Percentiles rank a stretch among this genome's conserved stretches.
Evolutionary conservation across 148 eudicot genomes (phyloP).

Genomic region (Spergularia marina): DNA sequence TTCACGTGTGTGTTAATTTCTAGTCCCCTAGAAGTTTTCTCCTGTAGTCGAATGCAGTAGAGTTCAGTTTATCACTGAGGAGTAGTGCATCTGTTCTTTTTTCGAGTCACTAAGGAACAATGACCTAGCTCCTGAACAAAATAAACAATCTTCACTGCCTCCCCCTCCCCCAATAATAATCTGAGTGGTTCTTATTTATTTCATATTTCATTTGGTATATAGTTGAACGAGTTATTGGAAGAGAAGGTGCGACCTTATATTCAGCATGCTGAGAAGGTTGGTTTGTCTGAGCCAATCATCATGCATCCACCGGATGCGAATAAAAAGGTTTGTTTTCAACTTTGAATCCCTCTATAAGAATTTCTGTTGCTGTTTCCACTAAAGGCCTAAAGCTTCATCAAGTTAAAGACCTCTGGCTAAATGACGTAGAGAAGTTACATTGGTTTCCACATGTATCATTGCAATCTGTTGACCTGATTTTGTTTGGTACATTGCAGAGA

Average conservation of each 20-base stretch:
- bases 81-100: too few species aligned
- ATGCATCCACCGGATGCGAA: conserved; percentile 40
- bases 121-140: too few species aligned
- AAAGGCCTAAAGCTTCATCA: not conserved
- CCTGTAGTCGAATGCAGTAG: too few species aligned
- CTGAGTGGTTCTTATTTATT: not conserved
- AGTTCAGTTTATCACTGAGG: too few species aligned
- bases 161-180: too few species aligned
- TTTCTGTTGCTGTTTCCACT: not conserved
- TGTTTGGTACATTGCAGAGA: conserved; percentile 34
- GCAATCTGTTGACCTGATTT: not conserved
- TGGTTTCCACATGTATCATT: not conserved
- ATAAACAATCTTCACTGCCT: too few species aligned
- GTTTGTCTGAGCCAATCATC: conserved; percentile 66
- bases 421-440: not conserved
- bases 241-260: conserved; percentile 74
- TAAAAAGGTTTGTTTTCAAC: conserved; percentile 34
- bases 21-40: too few species aligned
- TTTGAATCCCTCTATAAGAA: not conserved
- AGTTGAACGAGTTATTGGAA: conserved; percentile 75
- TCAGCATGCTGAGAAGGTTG: conserved; percentile 47
- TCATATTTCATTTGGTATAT: conserved; percentile 8
- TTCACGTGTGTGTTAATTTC: too few species aligned
- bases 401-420: not conserved
- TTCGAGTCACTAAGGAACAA: too few species aligned